Conservation (phyloP, 805 yeast genomes). For the Ogataea neopini region DNA sequence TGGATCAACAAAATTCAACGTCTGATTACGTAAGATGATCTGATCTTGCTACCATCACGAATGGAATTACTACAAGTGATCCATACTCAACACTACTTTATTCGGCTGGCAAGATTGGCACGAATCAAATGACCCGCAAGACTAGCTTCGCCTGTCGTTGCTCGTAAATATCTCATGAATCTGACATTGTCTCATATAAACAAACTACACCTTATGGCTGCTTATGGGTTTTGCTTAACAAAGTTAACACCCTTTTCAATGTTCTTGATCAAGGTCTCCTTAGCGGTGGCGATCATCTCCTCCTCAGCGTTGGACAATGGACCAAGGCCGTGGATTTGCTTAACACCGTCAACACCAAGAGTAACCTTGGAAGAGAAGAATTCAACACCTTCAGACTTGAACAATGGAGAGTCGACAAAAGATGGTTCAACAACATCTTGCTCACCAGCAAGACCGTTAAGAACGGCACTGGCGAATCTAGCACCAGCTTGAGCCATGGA, state of each 20-base stretch:
- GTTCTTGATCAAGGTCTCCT: slow-evolving; percentile 88
- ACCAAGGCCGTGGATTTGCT: slow-evolving; percentile 78
- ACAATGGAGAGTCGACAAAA: slow-evolving; percentile 73
- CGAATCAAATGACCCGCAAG: too few species aligned
- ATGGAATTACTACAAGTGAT: too few species aligned
- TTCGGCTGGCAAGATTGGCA: too few species aligned
- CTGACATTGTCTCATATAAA: neutral
- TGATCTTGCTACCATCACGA: too few species aligned
- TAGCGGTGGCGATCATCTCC: slow-evolving; percentile 76
- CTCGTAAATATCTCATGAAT: neutral
- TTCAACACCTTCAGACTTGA: slow-evolving; percentile 86
- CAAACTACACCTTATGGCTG: neutral
- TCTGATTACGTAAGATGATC: too few species aligned
- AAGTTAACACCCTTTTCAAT: slow-evolving; percentile 92
- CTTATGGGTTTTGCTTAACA: slow-evolving; percentile 68
- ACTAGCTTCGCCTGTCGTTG: neutral
- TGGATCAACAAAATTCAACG: too few species aligned
- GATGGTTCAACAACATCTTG: slow-evolving; percentile 51
- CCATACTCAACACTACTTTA: too few species aligned
- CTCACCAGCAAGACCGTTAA: slow-evolving; percentile 54
- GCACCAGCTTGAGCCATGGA: slow-evolving; percentile 89
- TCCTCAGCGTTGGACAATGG: slow-evolving; percentile 75
- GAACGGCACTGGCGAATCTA: slow-evolving; percentile 66
- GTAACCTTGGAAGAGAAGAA: slow-evolving; percentile 96
- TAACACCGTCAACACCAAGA: slow-evolving; percentile 89